Evolutionary conservation across 129 eudicot genomes (phyloP).

Genomic region (Centrapalus pauciflorus): DNA sequence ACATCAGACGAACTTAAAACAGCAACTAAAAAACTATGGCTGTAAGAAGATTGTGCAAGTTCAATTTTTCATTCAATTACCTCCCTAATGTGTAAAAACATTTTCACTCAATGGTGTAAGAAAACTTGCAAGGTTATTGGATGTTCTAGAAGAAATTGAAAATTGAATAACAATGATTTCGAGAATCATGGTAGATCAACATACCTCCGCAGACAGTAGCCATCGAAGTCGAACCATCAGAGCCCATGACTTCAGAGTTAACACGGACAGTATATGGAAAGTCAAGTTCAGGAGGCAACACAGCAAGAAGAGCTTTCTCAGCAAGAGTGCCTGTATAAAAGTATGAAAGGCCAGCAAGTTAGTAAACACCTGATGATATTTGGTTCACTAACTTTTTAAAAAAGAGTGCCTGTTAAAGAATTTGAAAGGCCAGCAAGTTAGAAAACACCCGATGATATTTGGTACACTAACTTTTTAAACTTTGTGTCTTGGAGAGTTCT

Average conservation of each 20-base stretch:
- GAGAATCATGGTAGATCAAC: background rate
- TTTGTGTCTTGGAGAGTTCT: background rate
- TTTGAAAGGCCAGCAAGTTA: background rate
- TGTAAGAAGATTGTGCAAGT: background rate
- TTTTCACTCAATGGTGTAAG: background rate
- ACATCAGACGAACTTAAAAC: background rate
- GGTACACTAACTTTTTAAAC: background rate
- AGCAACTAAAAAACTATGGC: background rate
- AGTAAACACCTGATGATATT: background rate
- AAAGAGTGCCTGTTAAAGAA: slow-evolving; percentile 73
- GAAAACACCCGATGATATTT: background rate
- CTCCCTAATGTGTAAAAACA: background rate
- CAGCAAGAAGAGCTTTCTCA: slow-evolving; percentile 94
- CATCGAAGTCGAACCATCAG: slow-evolving; percentile 99
- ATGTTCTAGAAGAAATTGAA: background rate
- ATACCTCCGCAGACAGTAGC: slow-evolving; percentile 98
- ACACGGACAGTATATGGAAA: slow-evolving; percentile 77
- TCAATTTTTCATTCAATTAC: background rate
- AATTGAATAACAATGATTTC: background rate
- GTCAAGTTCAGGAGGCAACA: slow-evolving; percentile 78
- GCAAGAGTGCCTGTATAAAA: slow-evolving; percentile 86
- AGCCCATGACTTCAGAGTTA: slow-evolving; percentile 97
- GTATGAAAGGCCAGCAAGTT: background rate
- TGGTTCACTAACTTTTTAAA: background rate
- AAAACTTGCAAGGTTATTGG: no score